Evolutionary conservation across 352 stramenopile species (phyloP).

Genomic region (Achlya hypogyna): DNA sequence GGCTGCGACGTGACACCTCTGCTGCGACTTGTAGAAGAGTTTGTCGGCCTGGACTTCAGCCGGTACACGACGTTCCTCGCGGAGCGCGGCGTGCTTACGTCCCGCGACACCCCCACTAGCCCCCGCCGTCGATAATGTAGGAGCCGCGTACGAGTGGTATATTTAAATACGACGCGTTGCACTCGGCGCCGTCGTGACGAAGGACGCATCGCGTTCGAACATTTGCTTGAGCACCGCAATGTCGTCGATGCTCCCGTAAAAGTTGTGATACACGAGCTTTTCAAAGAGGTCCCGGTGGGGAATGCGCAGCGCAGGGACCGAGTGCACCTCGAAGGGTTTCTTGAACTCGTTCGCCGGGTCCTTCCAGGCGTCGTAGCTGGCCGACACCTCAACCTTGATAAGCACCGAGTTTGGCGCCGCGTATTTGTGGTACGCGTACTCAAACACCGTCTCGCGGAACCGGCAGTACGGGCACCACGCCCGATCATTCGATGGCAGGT

Average conservation of each 20-base stretch:
- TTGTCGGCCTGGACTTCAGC: conserved; percentile 57
- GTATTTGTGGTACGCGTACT: conserved; percentile 67
- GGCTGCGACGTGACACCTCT: conserved; percentile 46
- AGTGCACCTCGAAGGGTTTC: conserved; percentile 3
- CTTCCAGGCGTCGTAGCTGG: conserved; percentile 48
- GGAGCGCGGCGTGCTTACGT: conserved; percentile 41
- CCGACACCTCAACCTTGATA: conserved; percentile 53
- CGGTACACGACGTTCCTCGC: conserved; percentile 52
- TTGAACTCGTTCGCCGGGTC: conserved; percentile 50
- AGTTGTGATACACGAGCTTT: conserved; percentile 3
- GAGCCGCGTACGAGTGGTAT: too few relatives aligned
- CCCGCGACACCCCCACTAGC: not conserved
- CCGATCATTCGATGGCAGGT: conserved; percentile 53
- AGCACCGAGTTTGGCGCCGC: conserved; percentile 44
- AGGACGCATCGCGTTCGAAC: conserved; percentile 5
- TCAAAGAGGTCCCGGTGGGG: not conserved
- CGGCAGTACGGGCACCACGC: conserved; percentile 78
- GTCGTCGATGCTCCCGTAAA: not conserved
- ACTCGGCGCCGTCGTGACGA: not conserved
- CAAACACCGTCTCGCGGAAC: conserved; percentile 55
- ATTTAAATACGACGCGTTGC: not conserved
- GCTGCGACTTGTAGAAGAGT: conserved; percentile 56
- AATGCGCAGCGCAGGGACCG: not conserved
- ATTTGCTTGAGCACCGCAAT: not conserved
- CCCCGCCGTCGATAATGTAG: too few relatives aligned